A percentile compares a stretch with the other conserved stretches of the same genome.
phyloP scores from a whole-genome alignment of 495 filamentous ascomycete genomes.

The Aspergillus bertholletiae region DNA sequence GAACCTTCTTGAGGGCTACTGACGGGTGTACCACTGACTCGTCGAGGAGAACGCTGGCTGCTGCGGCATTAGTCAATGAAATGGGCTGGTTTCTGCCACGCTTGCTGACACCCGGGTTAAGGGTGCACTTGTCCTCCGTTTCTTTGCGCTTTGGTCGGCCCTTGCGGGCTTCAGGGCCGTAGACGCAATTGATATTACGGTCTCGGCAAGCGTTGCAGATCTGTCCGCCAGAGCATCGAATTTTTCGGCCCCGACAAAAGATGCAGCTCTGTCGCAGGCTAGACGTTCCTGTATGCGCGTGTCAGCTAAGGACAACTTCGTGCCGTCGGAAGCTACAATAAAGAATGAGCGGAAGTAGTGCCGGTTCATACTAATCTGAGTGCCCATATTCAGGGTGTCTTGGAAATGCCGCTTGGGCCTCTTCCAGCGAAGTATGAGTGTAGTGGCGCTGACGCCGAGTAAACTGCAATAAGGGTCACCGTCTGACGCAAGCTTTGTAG shows the following conservation, averaged over 20 bases:
- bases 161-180: conserved; percentile 1
- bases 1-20: neutral
- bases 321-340: too few relatives aligned
- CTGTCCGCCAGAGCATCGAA: conserved; percentile 2
- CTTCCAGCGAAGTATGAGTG: too few relatives aligned
- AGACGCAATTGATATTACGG: conserved; percentile 5
- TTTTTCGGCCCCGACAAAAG: conserved; percentile 7
- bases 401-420: too few relatives aligned
- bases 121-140: neutral
- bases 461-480: too few relatives aligned
- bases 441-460: too few relatives aligned
- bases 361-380: too few relatives aligned
- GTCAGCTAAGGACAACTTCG: too few relatives aligned
- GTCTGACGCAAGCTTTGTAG: too few relatives aligned
- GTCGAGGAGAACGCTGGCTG: neutral
- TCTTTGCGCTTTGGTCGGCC: conserved; percentile 1
- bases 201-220: conserved; percentile 7
- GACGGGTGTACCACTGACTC: neutral
- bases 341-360: too few relatives aligned
- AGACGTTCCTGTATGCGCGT: too few relatives aligned
- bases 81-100: neutral
- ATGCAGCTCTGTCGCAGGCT: conserved; percentile 4
- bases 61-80: neutral
- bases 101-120: neutral
- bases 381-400: too few relatives aligned